phyloP scores from a whole-genome alignment of 176 grass and related monocot genomes.

The Musa beccarii region DNA sequence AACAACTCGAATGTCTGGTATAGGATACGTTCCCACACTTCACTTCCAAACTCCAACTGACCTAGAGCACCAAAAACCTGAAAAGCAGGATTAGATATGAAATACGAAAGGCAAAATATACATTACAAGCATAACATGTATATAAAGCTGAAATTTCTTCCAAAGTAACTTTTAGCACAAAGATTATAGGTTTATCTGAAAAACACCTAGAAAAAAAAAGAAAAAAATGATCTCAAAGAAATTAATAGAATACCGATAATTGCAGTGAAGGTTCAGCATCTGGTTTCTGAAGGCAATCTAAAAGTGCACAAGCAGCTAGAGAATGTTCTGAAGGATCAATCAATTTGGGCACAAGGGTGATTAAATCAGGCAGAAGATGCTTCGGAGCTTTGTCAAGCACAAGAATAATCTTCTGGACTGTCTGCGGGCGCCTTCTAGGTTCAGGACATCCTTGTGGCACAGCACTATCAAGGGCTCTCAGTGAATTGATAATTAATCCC shows the following conservation, averaged over 20 bases:
- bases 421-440: constrained; percentile 50
- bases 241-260: constrained; percentile 41
- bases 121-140: neutral
- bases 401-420: constrained; percentile 67
- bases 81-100: neutral
- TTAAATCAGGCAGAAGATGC: constrained; percentile 61
- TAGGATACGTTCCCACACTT: constrained; percentile 53
- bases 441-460: constrained; percentile 66
- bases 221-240: constrained; percentile 3
- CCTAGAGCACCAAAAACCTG: constrained; percentile 74
- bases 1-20: constrained; percentile 55
- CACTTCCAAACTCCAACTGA: constrained; percentile 60
- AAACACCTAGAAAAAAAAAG: neutral
- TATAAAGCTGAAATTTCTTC: neutral
- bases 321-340: constrained; percentile 75
- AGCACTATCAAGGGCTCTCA: constrained; percentile 62
- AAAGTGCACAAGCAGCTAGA: constrained; percentile 51
- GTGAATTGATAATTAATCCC: constrained; percentile 76
- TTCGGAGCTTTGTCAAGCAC: constrained; percentile 84
- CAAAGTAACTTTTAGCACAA: constrained; percentile 3
- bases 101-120: neutral
- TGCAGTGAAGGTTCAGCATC: constrained; percentile 49
- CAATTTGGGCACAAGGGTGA: constrained; percentile 80
- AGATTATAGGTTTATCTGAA: constrained; percentile 11
- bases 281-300: constrained; percentile 58